Base-by-base conservation (phyloP, 306 rosid species). In the Dryas octopetala region DNA sequence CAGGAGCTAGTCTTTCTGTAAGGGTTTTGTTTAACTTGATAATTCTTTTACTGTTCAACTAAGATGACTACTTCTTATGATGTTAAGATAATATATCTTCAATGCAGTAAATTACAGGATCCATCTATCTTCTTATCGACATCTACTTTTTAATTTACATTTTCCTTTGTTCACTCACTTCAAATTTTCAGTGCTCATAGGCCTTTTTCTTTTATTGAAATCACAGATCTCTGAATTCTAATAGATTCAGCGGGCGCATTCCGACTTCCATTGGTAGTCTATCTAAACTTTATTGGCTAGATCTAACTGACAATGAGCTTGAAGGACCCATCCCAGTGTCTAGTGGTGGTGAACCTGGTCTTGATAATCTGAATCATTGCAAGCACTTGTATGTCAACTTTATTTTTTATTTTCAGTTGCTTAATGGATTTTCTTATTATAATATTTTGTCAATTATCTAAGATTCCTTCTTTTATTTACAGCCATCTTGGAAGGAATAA, bases 401-500 rank as follows among this genome's bases (percentile, higher is more conserved):
- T 61, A 7, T 51, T 47, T 40, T 16, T 51, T 4, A 59, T 6
- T 8, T n/a, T 59, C 0, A 28, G 23, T 26, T 2, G 50, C 52
- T 32, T 64, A 55, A 7, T 17, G 38, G 38, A 32, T 32, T 32
- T 32, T 32, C 38, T 32, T 32, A 32, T 32, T 32, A 32, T 2
- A 32, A 32, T 32, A 32, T 32, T 32, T 1, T 32, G 38, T 32
- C 38, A 32, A 32, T 32, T 32, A 32, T 32, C 38, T 2, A 32
- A 32, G 38, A 32, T 32, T 32, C 38, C 38, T 19, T 10, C 2
- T 15, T 38, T 47, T 12, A 7, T 1, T 2, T 32, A 41, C 87
- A 91, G 94, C 81, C 97, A 91, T 83, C 74, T 84, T 77, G 91
- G 90, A 76, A 64, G 13, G 60, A 91, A 91, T 70, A 74, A 70